Percentiles rank a stretch among this genome's conserved stretches.
Conservation (phyloP, 1,284 basidiomycete genomes). For the Cerrena zonata region DNA sequence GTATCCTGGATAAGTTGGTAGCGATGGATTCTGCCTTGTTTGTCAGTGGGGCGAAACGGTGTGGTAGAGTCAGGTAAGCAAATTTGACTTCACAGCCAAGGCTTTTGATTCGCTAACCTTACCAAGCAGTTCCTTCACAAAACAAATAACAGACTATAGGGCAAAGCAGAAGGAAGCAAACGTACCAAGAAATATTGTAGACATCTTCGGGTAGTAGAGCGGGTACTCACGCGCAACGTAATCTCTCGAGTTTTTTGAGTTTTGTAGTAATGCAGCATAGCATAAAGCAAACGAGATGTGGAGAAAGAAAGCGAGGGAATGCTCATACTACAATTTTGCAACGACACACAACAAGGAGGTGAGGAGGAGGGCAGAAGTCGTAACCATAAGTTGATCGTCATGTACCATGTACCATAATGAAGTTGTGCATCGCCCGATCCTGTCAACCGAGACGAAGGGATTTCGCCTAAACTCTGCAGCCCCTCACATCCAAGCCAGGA, state of each 20-base stretch:
- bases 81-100: too few species aligned
- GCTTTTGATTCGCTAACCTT: too few species aligned
- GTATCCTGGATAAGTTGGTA: slow-evolving; percentile 46
- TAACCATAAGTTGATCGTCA: slow-evolving; percentile 19
- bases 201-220: slow-evolving; percentile 30
- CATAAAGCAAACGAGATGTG: slow-evolving; percentile 29
- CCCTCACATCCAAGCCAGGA: slow-evolving; percentile 9
- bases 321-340: slow-evolving; percentile 36
- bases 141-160: slow-evolving; percentile 34
- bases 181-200: slow-evolving; percentile 29
- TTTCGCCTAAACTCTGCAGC: slow-evolving; percentile 15
- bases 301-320: slow-evolving; percentile 12
- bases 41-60: slow-evolving; percentile 37
- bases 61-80: slow-evolving; percentile 34
- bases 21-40: slow-evolving; percentile 40
- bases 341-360: slow-evolving; percentile 11
- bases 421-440: too few species aligned
- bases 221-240: slow-evolving; percentile 4
- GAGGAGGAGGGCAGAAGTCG: slow-evolving; percentile 14
- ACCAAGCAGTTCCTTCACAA: slow-evolving; percentile 39
- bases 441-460: slow-evolving; percentile 8
- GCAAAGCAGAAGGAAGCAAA: slow-evolving; percentile 5
- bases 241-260: too few species aligned
- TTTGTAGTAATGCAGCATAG: slow-evolving; percentile 27
- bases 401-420: slow-evolving; percentile 16